Evolutionary conservation across 2,329 filamentous ascomycete genomes (phyloP), one percentile per base, ranked within the genome.

Genomic region (Thielaviopsis musarum): DNA sequence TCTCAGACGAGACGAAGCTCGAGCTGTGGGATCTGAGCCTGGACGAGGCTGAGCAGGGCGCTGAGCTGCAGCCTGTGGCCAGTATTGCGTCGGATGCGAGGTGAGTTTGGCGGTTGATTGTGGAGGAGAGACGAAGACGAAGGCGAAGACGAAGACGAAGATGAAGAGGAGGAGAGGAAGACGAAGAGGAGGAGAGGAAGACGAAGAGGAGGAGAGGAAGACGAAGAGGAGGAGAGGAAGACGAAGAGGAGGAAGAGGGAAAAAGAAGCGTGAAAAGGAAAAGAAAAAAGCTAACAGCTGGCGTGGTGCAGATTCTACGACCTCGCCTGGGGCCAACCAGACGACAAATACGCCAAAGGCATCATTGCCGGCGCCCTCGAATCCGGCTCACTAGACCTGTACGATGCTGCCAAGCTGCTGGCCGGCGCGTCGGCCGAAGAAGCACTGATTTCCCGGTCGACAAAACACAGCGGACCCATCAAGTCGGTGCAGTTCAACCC

Each of bases 401-500:
- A 91, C 89, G 91, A 96, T 71, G 93, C 90, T 48, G 86, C 77
- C 68, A 82, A 81, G 71, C 78, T 84, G 54, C 74, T 80, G 57
- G 69, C 74, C 13, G 80, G 80, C 61, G 75, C 73, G 24, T 72
- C 75, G 10, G 57, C 60, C 19, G 54, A 57, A 9, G 87, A 94
- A 70, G 82, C 91, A n/a, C 77, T 89, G 65, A 84, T 97, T 67
- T 90, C 89, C 65, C 83, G 87, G 69, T 90, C 88, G 34, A 84
- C 84, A 56, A 95, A 96, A 73, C 93, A 98, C 72, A 90, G 81
- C 54, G 93, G 91, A 22, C 81, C 91, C 19, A 91, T 96, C 73
- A 96, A 96, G 74, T 83, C 93, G 28, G 76, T 98, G 63, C 91
- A 98, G 71, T 98, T 97, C 80, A 98, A 98, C 72, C 90, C 91